phyloP scores from a whole-genome alignment of 129 eudicot species.

The Pittosporum tobira region DNA sequence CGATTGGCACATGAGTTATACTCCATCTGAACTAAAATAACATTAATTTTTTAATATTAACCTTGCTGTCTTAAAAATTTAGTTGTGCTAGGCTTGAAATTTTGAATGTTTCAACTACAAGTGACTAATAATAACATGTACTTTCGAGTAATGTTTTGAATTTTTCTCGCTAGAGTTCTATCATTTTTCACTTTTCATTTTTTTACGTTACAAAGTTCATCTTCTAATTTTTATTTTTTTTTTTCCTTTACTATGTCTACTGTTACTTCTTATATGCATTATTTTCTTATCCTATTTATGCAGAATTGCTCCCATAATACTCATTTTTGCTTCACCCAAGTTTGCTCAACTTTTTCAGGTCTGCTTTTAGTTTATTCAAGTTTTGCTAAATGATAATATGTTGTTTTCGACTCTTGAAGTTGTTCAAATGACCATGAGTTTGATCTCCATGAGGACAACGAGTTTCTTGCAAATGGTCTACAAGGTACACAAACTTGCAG shows the following conservation, averaged over 20 bases:
- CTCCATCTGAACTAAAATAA: too few species aligned
- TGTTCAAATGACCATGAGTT: slow-evolving; percentile 89
- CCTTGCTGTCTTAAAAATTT: too few species aligned
- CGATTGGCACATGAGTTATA: too few species aligned
- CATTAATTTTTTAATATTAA: too few species aligned
- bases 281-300: slow-evolving; percentile 18
- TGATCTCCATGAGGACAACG: slow-evolving; percentile 85
- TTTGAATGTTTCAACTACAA: too few species aligned
- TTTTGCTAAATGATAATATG: background rate
- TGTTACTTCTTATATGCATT: background rate
- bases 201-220: too few species aligned
- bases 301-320: slow-evolving; percentile 79
- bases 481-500: slow-evolving; percentile 42
- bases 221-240: too few species aligned
- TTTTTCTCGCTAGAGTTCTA: background rate
- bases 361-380: background rate
- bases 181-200: background rate
- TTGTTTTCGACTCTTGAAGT: slow-evolving; percentile 73
- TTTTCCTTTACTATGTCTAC: background rate
- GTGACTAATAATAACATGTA: too few species aligned
- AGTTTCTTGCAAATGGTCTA: slow-evolving; percentile 81
- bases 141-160: background rate
- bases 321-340: slow-evolving; percentile 96
- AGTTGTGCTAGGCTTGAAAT: too few species aligned
- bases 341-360: slow-evolving; percentile 17